These are phyloP conservation scores for Diplocarpon rosae DNA, from an alignment of 2,329 filamentous ascomycete species.

Conservation along the genomic window DNA sequence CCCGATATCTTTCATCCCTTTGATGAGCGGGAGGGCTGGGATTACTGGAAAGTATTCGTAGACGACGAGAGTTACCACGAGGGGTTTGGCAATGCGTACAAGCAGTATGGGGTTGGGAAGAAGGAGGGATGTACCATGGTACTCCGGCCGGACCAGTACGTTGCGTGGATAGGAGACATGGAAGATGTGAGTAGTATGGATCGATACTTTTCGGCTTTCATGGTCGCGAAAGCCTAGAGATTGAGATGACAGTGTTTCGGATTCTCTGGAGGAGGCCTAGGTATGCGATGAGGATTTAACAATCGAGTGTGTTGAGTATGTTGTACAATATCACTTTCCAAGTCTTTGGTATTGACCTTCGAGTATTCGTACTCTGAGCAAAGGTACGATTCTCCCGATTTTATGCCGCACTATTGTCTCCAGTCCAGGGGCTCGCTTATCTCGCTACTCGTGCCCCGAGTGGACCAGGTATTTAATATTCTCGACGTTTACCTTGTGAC, in stretches of 20 bases:
- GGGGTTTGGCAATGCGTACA: conserved; percentile 39
- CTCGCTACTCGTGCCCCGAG: too few species aligned
- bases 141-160: conserved; percentile 57
- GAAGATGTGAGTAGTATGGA: conserved; percentile 22
- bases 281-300: background rate
- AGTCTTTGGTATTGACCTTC: too few species aligned
- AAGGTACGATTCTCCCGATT: too few species aligned
- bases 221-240: conserved; percentile 1
- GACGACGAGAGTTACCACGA: conserved; percentile 44
- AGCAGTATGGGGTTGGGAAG: conserved; percentile 45
- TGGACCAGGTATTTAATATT: too few species aligned
- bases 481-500: too few species aligned
- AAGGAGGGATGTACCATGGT: conserved; percentile 46
- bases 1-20: conserved; percentile 39
- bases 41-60: conserved; percentile 45
- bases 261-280: background rate
- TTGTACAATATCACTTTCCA: too few species aligned
- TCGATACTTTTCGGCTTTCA: conserved; percentile 12
- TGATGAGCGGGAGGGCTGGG: conserved; percentile 37
- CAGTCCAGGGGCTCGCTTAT: too few species aligned
- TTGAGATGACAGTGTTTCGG: background rate
- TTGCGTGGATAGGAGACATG: conserved; percentile 33
- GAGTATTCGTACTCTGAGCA: too few species aligned
- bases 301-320: background rate
- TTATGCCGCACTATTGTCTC: too few species aligned